phyloP scores from a whole-genome alignment of 192 early-diverging fungal genomes.

The Fimicolochytrium jonesii region DNA sequence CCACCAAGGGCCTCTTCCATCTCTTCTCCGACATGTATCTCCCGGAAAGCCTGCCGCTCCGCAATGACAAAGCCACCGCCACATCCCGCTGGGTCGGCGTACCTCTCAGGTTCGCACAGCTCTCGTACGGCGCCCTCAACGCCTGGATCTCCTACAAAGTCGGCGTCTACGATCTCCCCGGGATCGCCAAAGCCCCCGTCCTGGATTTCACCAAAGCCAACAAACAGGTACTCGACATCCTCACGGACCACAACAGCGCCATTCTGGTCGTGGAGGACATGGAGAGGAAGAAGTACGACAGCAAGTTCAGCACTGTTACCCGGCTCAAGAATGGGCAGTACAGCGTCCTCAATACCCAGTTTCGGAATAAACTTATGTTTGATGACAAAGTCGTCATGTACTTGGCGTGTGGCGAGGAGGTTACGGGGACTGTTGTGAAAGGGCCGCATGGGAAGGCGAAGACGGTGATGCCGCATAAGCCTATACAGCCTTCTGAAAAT shows the following conservation, averaged over 20 bases:
- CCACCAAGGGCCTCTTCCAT: background rate
- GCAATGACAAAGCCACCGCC: background rate
- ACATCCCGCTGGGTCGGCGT: background rate
- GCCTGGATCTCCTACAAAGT: background rate
- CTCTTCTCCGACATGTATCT: constrained; percentile 1
- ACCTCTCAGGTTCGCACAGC: constrained; percentile 4
- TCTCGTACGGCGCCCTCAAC: constrained; percentile 2
- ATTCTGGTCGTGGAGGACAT: background rate
- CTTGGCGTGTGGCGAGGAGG: background rate
- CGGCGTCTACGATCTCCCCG: background rate
- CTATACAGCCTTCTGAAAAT: background rate
- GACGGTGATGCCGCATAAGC: background rate
- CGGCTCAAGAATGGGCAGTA: background rate
- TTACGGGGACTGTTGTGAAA: background rate
- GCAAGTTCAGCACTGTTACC: constrained; percentile 5
- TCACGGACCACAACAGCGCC: background rate
- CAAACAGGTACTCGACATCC: background rate
- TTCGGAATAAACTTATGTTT: background rate
- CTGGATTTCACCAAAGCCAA: background rate
- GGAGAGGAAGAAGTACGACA: background rate
- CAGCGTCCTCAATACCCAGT: background rate
- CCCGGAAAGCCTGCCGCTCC: background rate
- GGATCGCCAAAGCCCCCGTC: background rate
- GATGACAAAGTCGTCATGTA: background rate
- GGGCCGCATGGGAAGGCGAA: background rate